Base-by-base conservation (phyloP, 306 rosid genomes). In the Casuarina cunninghamiana region DNA sequence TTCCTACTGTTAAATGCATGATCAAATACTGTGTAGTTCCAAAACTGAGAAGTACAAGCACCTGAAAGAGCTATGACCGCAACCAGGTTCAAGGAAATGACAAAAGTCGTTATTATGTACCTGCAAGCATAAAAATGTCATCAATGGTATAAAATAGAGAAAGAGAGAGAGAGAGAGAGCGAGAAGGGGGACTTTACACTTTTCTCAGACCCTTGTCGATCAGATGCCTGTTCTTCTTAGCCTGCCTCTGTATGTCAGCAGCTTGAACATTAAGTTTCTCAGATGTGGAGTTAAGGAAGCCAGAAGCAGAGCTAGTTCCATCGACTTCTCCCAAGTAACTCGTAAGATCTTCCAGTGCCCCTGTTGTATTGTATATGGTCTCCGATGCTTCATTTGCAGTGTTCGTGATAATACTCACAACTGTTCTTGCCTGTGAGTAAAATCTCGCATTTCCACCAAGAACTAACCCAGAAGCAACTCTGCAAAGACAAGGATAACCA, bases 301-400 rank as follows among this genome's bases (percentile, higher is more conserved):
- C 15, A 46, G 85, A 79, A 79, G 75, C 76, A 11, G 70, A 71
- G 32, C 3, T 49, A 57, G 17, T 82, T 54, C 9, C 76, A 54
- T 62, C 76, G n/a, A 86, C 79, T 80, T 71, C 86, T 75, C 53
- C 75, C 10, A 86, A 63, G 57, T 75, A 79, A 57, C 41, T 26
- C 48, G 74, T 45, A 54, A 90, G 58, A 11, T 75, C 84, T 67
- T 76, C 80, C 77, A 91, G 70, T 63, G 85, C 90, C 71, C 72
- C 83, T 54, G 94, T 88, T 76, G 93, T 88, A 79, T 82, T 87
- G 78, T 76, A 71, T 42, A 93, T 80, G 32, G 88, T 88, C 57
- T 81, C 73, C 68, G 96, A 81, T 50, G 94, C 96, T 17, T 86
- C 86, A 75, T 85, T 77, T 57, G 94, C 91, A 21, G 94, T 91